Percentiles rank a stretch among this genome's conserved stretches.
Conservation (phyloP, 23 red algal genomes). For the Chondrus crispus region DNA sequence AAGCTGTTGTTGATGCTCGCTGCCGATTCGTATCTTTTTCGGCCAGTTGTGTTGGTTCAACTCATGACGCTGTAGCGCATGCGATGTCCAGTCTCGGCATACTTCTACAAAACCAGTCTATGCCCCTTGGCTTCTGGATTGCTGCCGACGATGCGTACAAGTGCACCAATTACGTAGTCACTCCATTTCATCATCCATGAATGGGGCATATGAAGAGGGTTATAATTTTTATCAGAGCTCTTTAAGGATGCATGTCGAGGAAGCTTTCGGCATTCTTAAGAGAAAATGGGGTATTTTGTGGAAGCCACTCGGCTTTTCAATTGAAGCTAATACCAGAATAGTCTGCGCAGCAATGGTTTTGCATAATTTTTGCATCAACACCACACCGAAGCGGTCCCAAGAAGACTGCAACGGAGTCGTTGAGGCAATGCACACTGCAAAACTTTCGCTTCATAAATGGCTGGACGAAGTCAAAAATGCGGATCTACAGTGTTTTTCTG, state of each 20-base stretch:
- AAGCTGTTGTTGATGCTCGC: not conserved
- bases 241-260: not conserved
- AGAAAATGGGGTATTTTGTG: not conserved
- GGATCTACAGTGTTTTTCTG: no score
- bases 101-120: not conserved
- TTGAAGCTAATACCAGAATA: not conserved
- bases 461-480: no score
- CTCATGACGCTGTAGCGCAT: not conserved
- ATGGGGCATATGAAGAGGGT: not conserved
- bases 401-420: no score
- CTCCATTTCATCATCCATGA: not conserved
- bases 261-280: not conserved
- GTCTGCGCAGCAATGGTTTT: not conserved
- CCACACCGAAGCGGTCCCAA: no score
- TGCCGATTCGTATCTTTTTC: not conserved
- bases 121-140: constrained; percentile 2
- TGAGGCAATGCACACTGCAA: no score
- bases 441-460: no score
- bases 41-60: not conserved
- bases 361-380: not conserved
- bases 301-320: not conserved
- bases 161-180: not conserved
- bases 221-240: not conserved
- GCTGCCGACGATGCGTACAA: not conserved
- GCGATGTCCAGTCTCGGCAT: not conserved